These are phyloP conservation scores for Avicennia marina DNA, from an alignment of 257 asterid genomes.

Conservation along the genomic window DNA sequence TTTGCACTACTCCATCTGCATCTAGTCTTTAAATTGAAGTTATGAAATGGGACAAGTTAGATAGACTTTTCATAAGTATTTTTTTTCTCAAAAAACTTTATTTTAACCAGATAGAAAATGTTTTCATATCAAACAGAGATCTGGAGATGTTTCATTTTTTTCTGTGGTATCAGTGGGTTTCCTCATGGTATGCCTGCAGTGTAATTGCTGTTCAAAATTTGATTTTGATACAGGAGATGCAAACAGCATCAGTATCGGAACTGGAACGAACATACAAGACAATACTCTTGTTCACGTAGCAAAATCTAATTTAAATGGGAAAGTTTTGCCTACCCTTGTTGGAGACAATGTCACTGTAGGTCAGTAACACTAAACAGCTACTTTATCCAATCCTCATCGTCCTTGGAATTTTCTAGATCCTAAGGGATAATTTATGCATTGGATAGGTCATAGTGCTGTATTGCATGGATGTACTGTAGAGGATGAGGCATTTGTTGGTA, in stretches of 20 bases:
- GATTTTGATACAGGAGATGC: conserved; percentile 60
- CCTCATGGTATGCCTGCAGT: not conserved
- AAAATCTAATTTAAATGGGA: conserved; percentile 85
- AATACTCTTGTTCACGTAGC: conserved; percentile 96
- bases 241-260: conserved; percentile 73
- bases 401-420: conserved; percentile 5
- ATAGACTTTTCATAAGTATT: no score
- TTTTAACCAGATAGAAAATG: no score
- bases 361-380: conserved; percentile 32
- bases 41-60: no score
- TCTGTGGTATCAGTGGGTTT: not conserved
- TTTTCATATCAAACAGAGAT: no score
- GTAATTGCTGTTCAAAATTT: not conserved
- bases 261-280: conserved; percentile 94
- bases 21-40: no score
- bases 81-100: no score
- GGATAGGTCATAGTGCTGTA: conserved; percentile 83
- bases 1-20: no score
- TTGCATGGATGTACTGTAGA: conserved; percentile 93
- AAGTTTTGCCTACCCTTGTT: conserved; percentile 73
- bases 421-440: conserved; percentile 14
- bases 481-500: conserved; percentile 91
- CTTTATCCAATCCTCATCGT: not conserved
- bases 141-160: no score
- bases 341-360: conserved; percentile 94